These are phyloP conservation scores for Guyanaporus albipodus DNA, from an alignment of 768 basidiomycete species.

Conservation along the genomic window DNA sequence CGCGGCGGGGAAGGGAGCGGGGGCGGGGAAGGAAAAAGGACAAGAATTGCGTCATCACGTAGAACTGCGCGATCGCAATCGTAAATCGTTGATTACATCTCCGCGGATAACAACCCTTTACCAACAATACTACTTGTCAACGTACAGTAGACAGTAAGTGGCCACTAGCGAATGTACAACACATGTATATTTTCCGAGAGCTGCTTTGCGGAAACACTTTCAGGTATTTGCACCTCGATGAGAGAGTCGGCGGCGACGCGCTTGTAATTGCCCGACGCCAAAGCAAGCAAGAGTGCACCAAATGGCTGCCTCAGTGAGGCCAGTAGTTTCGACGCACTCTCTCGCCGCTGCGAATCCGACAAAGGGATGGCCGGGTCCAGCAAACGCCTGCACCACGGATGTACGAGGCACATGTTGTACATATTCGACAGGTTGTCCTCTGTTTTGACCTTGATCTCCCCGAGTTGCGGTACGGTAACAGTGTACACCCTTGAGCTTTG, in stretches of 20 bases:
- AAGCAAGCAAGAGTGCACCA: conserved; percentile 13
- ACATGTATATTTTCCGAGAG: conserved; percentile 1
- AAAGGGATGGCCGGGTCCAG: conserved; percentile 3
- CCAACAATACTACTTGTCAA: too few species aligned
- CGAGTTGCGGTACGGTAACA: neutral
- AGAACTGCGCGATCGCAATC: too few species aligned
- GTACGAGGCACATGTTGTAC: conserved; percentile 8
- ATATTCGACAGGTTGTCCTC: conserved; percentile 2
- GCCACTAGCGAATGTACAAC: conserved; percentile 12
- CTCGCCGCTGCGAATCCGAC: neutral
- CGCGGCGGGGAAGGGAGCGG: conserved; percentile 13
- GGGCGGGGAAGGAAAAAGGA: conserved; percentile 38
- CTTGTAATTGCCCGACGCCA: conserved; percentile 1
- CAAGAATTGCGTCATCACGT: conserved; percentile 47
- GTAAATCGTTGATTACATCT: too few species aligned
- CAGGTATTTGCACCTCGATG: conserved; percentile 6
- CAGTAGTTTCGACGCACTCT: conserved; percentile 6
- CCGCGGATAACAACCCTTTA: too few species aligned
- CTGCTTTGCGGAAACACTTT: conserved; percentile 2
- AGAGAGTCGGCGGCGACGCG: conserved; percentile 10
- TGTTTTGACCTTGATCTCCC: conserved; percentile 4
- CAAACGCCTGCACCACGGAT: conserved; percentile 12
- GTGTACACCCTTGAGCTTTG: neutral
- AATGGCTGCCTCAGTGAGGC: conserved; percentile 9
- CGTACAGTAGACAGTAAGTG: too few species aligned